Base-by-base conservation (phyloP, 768 basidiomycete genomes). In the Coprinopsis cinerea region DNA sequence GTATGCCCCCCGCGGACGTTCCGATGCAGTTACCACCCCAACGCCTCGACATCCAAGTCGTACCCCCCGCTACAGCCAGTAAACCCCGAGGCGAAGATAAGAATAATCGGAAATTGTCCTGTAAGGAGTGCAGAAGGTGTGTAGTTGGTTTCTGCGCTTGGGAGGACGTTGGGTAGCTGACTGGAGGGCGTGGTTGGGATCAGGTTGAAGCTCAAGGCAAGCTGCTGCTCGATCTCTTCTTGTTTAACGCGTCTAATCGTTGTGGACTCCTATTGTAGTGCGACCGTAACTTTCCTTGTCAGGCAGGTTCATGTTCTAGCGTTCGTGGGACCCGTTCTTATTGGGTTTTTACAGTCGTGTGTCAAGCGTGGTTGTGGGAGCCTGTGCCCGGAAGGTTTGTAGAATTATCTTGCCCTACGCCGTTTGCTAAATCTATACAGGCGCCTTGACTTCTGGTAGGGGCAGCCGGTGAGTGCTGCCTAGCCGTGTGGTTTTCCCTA, bases 301-400 rank as follows among this genome's bases (percentile, higher is more conserved):
- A 81, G 68, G 76, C 75, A 41, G 44, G 49, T 40, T 20, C 17
- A 39, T 36, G 32, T 46, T 24, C 15, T 52, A 25, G n/a, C n/a
- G n/a, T n/a, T n/a, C n/a, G n/a, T n/a, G n/a, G n/a, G n/a, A n/a
- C n/a, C n/a, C n/a, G n/a, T n/a, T n/a, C n/a, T 53, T 54, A 51
- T 59, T 52, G 55, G 36, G 45, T 55, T 25, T 44, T 39, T 45
- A 49, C 55, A 78, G 76, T 82, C 81, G 44, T 83, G 81, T 57
- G 77, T 78, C 23, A 83, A 83, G 63, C 69, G 81, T 54, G 81
- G 84, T 27, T 82, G 81, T 55, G 78, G 77, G 2, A 79, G 76
- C 51, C 73, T 81, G 47, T 81, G 79, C 58, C 79, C 79, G 41
- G 79, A 81, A 55, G 79, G 79, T 78, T 43, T 2, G 61, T 57